Percentiles rank a stretch among this genome's conserved stretches.
These are phyloP conservation scores for Aspergillus ellipticus DNA, from an alignment of 495 filamentous ascomycete species.

Conservation along the genomic window DNA sequence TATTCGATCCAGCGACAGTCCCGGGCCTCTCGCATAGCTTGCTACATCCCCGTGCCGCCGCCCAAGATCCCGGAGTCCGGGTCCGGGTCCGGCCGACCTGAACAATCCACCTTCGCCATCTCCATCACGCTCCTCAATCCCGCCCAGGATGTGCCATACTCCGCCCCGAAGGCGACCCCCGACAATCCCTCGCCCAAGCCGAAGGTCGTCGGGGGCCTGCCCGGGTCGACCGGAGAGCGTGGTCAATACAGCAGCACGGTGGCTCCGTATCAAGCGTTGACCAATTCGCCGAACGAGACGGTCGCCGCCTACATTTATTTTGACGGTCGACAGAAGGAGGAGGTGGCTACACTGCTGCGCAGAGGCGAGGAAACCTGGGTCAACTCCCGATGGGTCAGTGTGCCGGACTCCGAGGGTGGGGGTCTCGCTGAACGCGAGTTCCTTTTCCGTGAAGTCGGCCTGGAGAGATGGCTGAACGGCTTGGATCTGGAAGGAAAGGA, in stretches of 20 bases:
- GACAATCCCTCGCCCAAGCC: constrained; percentile 72
- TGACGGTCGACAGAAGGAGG: constrained; percentile 90
- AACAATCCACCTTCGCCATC: constrained; percentile 91
- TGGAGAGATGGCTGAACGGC: constrained; percentile 94
- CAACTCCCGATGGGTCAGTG: constrained; percentile 94
- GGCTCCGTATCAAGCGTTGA: constrained; percentile 84
- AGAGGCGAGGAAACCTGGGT: constrained; percentile 99
- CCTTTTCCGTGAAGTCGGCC: constrained; percentile 91
- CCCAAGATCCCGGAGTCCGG: constrained; percentile 67
- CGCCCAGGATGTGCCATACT: constrained; percentile 84
- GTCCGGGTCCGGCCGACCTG: constrained; percentile 64
- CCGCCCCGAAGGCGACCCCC: constrained; percentile 68
- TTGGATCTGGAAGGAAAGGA: constrained; percentile 86
- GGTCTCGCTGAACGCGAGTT: constrained; percentile 96
- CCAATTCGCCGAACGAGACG: constrained; percentile 86
- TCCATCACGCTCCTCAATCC: constrained; percentile 94
- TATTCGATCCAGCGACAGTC: constrained; percentile 94
- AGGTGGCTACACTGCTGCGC: constrained; percentile 89
- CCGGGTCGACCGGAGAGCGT: constrained; percentile 51
- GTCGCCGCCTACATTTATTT: constrained; percentile 99
- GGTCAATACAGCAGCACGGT: constrained; percentile 57
- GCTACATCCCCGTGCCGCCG: constrained; percentile 92
- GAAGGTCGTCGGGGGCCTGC: constrained; percentile 70
- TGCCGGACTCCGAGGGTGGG: constrained; percentile 85
- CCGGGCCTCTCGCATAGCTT: constrained; percentile 84